Percentiles rank a stretch among this genome's conserved stretches.
Evolutionary conservation across 2,329 filamentous ascomycete genomes (phyloP).

Genomic region (Lasiodiplodia sp.): DNA sequence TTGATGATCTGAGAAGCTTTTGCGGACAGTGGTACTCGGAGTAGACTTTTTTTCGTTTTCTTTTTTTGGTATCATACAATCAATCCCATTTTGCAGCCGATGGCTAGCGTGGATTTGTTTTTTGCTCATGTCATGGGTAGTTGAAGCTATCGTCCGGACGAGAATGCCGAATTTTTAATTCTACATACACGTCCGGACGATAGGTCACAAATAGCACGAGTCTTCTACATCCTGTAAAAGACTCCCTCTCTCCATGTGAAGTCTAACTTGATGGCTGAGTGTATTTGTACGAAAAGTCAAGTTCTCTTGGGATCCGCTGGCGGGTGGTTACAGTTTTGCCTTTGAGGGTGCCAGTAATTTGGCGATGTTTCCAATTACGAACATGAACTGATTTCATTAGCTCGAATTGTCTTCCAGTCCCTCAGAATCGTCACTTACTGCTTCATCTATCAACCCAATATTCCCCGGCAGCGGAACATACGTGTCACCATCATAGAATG

Average conservation of each 20-base stretch:
- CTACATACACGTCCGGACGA: too few species aligned
- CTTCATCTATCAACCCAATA: slow-evolving; percentile 13
- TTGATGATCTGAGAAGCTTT: slow-evolving; percentile 37
- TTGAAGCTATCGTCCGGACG: too few species aligned
- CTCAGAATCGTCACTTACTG: not conserved
- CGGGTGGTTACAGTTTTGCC: not conserved
- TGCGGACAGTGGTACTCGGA: slow-evolving; percentile 6
- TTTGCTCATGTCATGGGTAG: too few species aligned
- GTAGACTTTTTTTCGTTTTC: not conserved
- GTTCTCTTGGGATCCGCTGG: not conserved
- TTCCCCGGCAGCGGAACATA: slow-evolving; percentile 20
- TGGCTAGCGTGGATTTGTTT: too few species aligned
- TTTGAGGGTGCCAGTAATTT: not conserved
- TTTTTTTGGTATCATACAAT: not conserved
- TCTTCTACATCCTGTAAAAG: too few species aligned
- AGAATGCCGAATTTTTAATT: too few species aligned
- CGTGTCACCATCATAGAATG: slow-evolving; percentile 27
- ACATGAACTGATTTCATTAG: not conserved
- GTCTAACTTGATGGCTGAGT: too few species aligned
- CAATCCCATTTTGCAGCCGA: too few species aligned
- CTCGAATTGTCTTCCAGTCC: too few species aligned
- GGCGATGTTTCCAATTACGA: not conserved
- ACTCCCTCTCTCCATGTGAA: too few species aligned
- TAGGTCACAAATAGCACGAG: too few species aligned
- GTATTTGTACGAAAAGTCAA: too few species aligned